Percentiles rank a stretch among this genome's conserved stretches.
These are phyloP conservation scores for Fragilariopsis cylindrus DNA, from an alignment of 108 stramenopile species.

Conservation along the genomic window DNA sequence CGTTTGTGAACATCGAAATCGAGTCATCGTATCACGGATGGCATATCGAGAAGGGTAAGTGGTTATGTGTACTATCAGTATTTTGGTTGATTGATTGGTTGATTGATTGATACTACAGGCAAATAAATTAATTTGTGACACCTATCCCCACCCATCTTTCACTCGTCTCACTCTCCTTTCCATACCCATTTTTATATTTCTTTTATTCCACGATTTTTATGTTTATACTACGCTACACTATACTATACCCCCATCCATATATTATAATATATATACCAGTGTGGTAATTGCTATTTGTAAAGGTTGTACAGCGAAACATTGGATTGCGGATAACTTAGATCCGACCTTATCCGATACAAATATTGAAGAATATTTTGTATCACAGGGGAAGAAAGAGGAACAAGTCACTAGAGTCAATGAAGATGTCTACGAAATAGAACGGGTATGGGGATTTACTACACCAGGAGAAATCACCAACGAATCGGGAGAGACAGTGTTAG, in stretches of 20 bases:
- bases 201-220: no score
- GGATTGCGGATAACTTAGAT: constrained; percentile 79
- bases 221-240: no score
- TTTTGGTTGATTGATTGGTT: no score
- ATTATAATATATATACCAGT: no score
- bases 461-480: constrained; percentile 32
- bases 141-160: no score
- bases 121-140: no score
- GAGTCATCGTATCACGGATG: constrained; percentile 45
- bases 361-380: constrained; percentile 60
- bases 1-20: constrained; percentile 66
- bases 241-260: no score
- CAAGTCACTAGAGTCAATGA: constrained; percentile 32
- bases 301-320: constrained; percentile 63
- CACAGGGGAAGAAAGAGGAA: constrained; percentile 26
- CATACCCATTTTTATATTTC: no score
- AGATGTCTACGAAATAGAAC: constrained; percentile 48
- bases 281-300: constrained; percentile 60
- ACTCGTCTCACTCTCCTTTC: no score
- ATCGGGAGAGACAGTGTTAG: constrained; percentile 36
- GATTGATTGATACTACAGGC: no score
- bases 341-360: constrained; percentile 32
- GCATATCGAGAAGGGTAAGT: constrained; percentile 78
- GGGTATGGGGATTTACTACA: constrained; percentile 23
- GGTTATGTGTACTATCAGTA: no score